phyloP scores from a whole-genome alignment of 768 basidiomycete genomes.

The Rhizopogon roseolus region DNA sequence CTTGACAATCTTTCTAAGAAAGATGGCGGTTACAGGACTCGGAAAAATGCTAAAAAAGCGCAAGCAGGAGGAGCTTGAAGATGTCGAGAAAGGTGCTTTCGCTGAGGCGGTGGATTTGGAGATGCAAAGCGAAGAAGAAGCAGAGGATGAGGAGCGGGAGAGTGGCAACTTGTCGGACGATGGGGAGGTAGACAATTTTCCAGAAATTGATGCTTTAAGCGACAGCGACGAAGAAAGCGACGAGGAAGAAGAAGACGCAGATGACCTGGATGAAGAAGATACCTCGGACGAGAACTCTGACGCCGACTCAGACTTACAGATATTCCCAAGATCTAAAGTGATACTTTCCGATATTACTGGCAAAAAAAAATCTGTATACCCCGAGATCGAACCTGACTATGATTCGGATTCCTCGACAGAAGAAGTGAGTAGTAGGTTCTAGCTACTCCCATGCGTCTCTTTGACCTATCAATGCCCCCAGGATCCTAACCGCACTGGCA shows the following conservation, averaged over 20 bases:
- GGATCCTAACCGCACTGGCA: conserved; percentile 93
- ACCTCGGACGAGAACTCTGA: conserved; percentile 18
- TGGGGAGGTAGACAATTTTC: conserved; percentile 68
- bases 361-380: conserved; percentile 78
- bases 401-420: conserved; percentile 91
- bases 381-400: conserved; percentile 87
- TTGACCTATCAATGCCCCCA: conserved; percentile 27
- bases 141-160: conserved; percentile 27
- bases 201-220: conserved; percentile 56
- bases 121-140: conserved; percentile 74
- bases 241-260: conserved; percentile 27
- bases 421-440: conserved; percentile 58
- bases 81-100: conserved; percentile 25
- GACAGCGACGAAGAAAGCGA: conserved; percentile 34
- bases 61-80: conserved; percentile 46
- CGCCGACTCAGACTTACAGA: conserved; percentile 45
- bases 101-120: conserved; percentile 48
- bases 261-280: conserved; percentile 34
- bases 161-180: conserved; percentile 42
- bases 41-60: conserved; percentile 49
- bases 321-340: conserved; percentile 60
- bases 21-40: conserved; percentile 29
- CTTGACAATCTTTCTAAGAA: neutral
- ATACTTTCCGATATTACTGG: conserved; percentile 79
- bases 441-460: neutral